Base-by-base conservation (phyloP, 805 yeast species). In the Danielia oregonensis region DNA sequence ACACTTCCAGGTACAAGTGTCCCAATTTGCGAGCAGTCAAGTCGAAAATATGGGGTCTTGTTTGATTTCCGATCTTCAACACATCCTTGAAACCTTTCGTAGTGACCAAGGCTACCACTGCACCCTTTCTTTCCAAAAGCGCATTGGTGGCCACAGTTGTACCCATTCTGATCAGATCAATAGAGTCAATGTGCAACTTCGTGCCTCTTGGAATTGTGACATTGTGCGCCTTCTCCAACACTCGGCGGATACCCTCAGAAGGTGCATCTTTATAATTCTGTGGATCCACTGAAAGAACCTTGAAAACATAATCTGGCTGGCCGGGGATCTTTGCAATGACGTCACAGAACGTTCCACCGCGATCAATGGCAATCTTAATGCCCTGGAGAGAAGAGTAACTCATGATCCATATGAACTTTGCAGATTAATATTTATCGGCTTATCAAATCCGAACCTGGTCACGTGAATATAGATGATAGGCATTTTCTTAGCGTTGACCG, bases 281-380 rank as follows among this genome's bases (percentile, higher is more conserved):
- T 2, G 51, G 51, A 33, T 49, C 54, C 2, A 44, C 52, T 5
- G 50, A 45, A 21, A 49, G 31, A 13, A 48, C 31, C 35, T 46
- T 48, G 56, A 89, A 72, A 2, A 85, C 78, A 24, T 75, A 70
- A 51, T 83, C 89, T 25, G 72, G 75, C 62, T 40, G 70, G 59
- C 24, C 70, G 51, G 52, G 76, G 63, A 44, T 68, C 65, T 46
- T 60, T 30, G 66, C 87, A 63, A 44, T 70, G 54, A 70, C 68
- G 51, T 86, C 97, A 0, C 96, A 86, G 65, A 88, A 88, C 0
- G 97, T 89, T 37, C 97, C 97, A 43, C 97, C 97, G 47, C 69
- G 49, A 34, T 63, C 69, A 17, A 61, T 55, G 27, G 65, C 65
- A 21, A 61, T 57, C 33, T 53, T 52, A 15, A 59, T 55, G 22